Percentiles rank a stretch among this genome's conserved stretches.
phyloP scores from a whole-genome alignment of 2,329 filamentous ascomycete species.

The Phoma sp. region DNA sequence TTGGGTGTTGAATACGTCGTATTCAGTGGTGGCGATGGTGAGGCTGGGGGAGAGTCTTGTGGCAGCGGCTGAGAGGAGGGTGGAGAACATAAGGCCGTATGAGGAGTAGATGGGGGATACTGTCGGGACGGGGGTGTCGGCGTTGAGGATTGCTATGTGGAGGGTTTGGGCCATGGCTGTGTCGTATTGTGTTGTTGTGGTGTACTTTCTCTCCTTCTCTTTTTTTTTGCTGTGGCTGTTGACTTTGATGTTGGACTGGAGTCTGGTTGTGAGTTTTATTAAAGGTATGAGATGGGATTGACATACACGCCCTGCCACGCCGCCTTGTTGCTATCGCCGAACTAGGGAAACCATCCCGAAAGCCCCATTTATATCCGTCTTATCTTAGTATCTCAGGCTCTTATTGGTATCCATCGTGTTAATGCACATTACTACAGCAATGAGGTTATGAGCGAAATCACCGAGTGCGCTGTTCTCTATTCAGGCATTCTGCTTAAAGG shows the following conservation, averaged over 20 bases:
- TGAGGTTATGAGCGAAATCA: neutral
- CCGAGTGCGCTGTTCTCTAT: neutral
- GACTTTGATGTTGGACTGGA: too few relatives aligned
- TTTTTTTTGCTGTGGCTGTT: too few relatives aligned
- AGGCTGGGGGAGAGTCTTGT: constrained; percentile 10
- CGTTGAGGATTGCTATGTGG: constrained; percentile 38
- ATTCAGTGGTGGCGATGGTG: constrained; percentile 39
- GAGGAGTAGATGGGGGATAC: constrained; percentile 27
- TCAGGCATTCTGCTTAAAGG: neutral
- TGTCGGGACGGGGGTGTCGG: constrained; percentile 36
- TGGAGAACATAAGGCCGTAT: constrained; percentile 41
- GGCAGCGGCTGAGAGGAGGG: constrained; percentile 29
- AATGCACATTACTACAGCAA: too few relatives aligned
- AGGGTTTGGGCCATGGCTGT: neutral
- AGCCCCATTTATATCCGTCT: too few relatives aligned
- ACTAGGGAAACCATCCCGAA: too few relatives aligned
- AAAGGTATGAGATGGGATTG: too few relatives aligned
- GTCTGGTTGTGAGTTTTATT: too few relatives aligned
- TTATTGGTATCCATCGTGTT: too few relatives aligned
- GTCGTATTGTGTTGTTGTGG: neutral
- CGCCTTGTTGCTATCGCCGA: too few relatives aligned
- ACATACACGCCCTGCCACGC: too few relatives aligned
- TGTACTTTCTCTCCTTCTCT: too few relatives aligned
- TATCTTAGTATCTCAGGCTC: too few relatives aligned
- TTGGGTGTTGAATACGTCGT: constrained; percentile 41